Evolutionary conservation across 495 filamentous ascomycete genomes (phyloP).

Genomic region (Lasiosphaeriaceae sp.): DNA sequence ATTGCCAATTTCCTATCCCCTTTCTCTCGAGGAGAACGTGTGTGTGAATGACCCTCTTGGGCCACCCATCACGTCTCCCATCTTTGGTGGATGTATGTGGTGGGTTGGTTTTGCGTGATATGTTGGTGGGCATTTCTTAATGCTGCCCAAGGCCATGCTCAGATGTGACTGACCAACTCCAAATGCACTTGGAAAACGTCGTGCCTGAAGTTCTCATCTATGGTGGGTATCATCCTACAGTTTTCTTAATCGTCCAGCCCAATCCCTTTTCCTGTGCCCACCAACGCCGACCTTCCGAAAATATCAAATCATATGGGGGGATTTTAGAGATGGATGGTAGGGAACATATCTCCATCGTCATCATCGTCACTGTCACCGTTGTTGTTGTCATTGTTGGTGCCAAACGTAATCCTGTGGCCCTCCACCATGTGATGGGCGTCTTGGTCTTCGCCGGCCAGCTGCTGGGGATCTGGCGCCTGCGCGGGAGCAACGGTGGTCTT

Average conservation of each 20-base stretch:
- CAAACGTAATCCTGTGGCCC: slow-evolving; percentile 41
- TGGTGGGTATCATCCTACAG: slow-evolving; percentile 22
- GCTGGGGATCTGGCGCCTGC: slow-evolving; percentile 18
- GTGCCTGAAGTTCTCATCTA: not conserved
- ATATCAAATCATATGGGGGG: not conserved
- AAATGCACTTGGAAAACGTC: not conserved
- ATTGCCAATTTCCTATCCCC: slow-evolving; percentile 66
- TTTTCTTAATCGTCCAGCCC: not conserved
- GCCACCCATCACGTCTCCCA: not conserved
- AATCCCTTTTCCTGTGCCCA: not conserved
- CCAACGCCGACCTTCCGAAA: not conserved
- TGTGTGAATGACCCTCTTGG: not conserved
- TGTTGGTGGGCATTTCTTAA: too few relatives aligned
- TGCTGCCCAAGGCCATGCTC: too few relatives aligned
- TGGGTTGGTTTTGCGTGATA: too few relatives aligned
- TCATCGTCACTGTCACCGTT: slow-evolving; percentile 14
- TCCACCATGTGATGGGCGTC: slow-evolving; percentile 44
- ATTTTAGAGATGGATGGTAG: slow-evolving; percentile 17
- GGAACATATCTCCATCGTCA: slow-evolving; percentile 13
- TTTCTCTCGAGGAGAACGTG: not conserved
- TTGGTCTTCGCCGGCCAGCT: slow-evolving; percentile 5
- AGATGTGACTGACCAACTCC: not conserved
- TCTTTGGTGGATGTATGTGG: not conserved
- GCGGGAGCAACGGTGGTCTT: slow-evolving; percentile 34
- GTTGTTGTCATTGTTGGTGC: slow-evolving; percentile 8